Evolutionary conservation across 306 rosid genomes (phyloP).

Genomic region (Vigna mungo): DNA sequence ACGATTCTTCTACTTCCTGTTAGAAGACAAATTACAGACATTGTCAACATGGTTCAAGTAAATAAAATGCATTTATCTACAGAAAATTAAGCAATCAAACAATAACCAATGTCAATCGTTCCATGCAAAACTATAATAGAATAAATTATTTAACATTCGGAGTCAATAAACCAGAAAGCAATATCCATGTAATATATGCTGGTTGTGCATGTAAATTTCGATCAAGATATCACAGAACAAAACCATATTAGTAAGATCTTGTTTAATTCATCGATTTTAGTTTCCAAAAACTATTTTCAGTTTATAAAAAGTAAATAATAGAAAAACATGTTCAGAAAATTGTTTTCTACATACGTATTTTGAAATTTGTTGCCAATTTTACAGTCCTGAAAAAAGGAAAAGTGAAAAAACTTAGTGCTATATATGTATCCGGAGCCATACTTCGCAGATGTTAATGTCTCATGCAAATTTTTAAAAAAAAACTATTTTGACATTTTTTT

Average conservation of each 20-base stretch:
- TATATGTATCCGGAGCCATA: background rate
- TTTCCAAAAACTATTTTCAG: background rate
- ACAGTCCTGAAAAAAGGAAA: background rate
- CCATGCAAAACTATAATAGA: conserved; percentile 22
- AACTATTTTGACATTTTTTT: background rate
- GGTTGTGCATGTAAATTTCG: background rate
- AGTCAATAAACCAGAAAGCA: conserved; percentile 21
- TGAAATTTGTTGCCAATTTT: background rate
- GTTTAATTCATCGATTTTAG: background rate
- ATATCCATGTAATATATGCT: conserved; percentile 1
- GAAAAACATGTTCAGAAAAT: background rate
- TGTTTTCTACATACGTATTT: background rate
- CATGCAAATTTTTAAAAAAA: background rate
- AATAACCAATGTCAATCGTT: conserved; percentile 2
- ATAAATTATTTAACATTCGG: conserved; percentile 16
- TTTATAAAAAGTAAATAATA: background rate
- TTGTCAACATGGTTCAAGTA: conserved; percentile 1
- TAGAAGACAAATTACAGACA: conserved; percentile 33
- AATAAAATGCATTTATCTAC: background rate
- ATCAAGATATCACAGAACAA: background rate
- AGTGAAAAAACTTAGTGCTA: background rate
- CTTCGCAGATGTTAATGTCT: background rate
- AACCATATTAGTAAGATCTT: background rate
- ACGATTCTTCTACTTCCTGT: conserved; percentile 89
- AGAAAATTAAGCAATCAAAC: conserved; percentile 23